Evolutionary conservation across 2,329 filamentous ascomycete genomes (phyloP), one percentile per base, ranked within the genome.

Genomic region (Rutstroemia sydowiana): DNA sequence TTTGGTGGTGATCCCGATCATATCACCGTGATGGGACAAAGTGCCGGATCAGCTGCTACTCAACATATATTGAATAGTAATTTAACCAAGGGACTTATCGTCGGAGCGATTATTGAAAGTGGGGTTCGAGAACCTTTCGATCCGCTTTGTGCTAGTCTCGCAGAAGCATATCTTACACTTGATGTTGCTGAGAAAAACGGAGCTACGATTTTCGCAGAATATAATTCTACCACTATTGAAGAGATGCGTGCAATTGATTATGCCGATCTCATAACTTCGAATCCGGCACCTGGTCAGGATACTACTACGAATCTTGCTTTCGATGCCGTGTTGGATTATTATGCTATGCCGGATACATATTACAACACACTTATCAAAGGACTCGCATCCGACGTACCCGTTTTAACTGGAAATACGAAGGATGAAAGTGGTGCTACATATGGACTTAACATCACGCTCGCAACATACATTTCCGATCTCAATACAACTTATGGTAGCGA

Each of bases 1-100:
- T 31, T 64, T 84, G 85, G 78, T 87, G 71, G 69, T 18, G 66
- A 72, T 52, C 66, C 67, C 3, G 47, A 56, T 2, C 63, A 66
- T 36, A 67, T 71, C 8, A 71, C 68, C 3, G 60, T 71, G 46
- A 72, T 66, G 68, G 72, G 68, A 20, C 69, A 73, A 57, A 69
- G 65, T 3, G 70, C 71, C 4, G 70, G 70, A 3, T 75, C 68
- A 20, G 71, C 71, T 45, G 78, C 79, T 10, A 54, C 52, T 1
- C 60, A 65, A 26, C 60, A 65, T 43, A 60, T 61, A 14, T 50
- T 66, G n/a, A 65, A 65, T 51, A 61, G 59, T 41, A 52, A 55
- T n/a, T 46, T 65, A 6, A 57, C 59, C 6, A 57, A 59, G 18
- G 63, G 63, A 13, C 53, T 59, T 14, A 56, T 65, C 39, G 57